phyloP scores from a whole-genome alignment of 805 yeast genomes.

The Hanseniaspora thailandica region DNA sequence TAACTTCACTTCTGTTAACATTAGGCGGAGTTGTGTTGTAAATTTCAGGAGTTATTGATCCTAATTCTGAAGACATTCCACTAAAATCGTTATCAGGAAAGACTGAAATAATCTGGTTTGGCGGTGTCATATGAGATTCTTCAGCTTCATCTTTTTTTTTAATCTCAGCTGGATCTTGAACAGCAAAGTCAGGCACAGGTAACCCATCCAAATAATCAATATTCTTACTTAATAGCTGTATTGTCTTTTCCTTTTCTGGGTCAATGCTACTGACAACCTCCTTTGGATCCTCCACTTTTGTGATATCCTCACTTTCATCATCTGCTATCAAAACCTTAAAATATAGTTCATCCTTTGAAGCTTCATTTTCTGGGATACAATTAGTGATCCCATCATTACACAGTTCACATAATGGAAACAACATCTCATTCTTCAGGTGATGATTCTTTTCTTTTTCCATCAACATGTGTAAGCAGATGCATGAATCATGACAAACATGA shows the following conservation, averaged over 20 bases:
- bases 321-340: slow-evolving; percentile 20
- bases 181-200: slow-evolving; percentile 1
- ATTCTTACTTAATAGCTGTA: neutral
- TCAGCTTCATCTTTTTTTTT: neutral
- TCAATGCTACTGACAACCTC: neutral
- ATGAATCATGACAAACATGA: slow-evolving; percentile 48
- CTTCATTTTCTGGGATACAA: slow-evolving; percentile 25
- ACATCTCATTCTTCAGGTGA: neutral
- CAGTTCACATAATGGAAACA: neutral
- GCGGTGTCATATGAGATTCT: neutral
- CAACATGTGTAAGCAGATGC: slow-evolving; percentile 36
- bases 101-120: neutral
- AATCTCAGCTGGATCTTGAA: neutral
- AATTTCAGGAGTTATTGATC: neutral
- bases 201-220: slow-evolving; percentile 1
- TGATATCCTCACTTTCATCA: slow-evolving; percentile 8
- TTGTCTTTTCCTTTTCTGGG: neutral
- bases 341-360: slow-evolving; percentile 23
- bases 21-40: neutral
- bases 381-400: slow-evolving; percentile 14
- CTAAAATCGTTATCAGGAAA: neutral
- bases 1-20: too few species aligned
- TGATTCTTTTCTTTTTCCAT: neutral
- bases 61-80: neutral
- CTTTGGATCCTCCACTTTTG: too few species aligned